These are phyloP conservation scores for Hysterium pulicare DNA, from an alignment of 2,329 filamentous ascomycete species.

Conservation along the genomic window DNA sequence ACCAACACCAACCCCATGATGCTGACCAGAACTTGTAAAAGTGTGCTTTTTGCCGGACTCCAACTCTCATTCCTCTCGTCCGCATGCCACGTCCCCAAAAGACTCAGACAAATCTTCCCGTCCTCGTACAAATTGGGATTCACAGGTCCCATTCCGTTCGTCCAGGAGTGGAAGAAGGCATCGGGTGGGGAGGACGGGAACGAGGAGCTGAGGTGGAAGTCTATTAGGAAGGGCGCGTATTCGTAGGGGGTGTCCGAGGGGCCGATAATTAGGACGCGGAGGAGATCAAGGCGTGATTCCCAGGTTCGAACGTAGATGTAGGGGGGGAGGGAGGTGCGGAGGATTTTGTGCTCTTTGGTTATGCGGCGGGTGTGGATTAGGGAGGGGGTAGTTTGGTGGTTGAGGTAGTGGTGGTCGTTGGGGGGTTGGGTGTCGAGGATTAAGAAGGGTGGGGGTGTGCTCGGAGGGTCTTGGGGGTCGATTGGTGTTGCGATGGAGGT, in stretches of 20 bases:
- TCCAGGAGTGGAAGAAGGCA: constrained; percentile 61
- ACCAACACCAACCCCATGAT: constrained; percentile 58
- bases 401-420: constrained; percentile 37
- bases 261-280: constrained; percentile 58
- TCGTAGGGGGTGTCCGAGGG: constrained; percentile 60
- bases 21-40: constrained; percentile 57
- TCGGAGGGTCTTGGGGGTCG: not conserved
- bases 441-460: constrained; percentile 24
- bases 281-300: constrained; percentile 57
- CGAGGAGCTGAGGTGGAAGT: constrained; percentile 49
- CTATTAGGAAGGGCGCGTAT: constrained; percentile 59
- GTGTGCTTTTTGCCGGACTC: constrained; percentile 51
- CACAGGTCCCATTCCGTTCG: constrained; percentile 48
- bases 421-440: constrained; percentile 36
- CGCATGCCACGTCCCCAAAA: constrained; percentile 59
- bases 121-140: constrained; percentile 64
- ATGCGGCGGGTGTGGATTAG: constrained; percentile 48
- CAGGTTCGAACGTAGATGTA: constrained; percentile 59
- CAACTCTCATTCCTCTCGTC: constrained; percentile 52
- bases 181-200: constrained; percentile 54
- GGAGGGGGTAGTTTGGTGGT: constrained; percentile 40
- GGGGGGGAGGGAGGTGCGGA: constrained; percentile 51
- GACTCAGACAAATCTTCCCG: constrained; percentile 58
- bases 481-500: not conserved
- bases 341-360: constrained; percentile 57